phyloP scores from a whole-genome alignment of 2,329 filamentous ascomycete species.

The Aciculosporium take region DNA sequence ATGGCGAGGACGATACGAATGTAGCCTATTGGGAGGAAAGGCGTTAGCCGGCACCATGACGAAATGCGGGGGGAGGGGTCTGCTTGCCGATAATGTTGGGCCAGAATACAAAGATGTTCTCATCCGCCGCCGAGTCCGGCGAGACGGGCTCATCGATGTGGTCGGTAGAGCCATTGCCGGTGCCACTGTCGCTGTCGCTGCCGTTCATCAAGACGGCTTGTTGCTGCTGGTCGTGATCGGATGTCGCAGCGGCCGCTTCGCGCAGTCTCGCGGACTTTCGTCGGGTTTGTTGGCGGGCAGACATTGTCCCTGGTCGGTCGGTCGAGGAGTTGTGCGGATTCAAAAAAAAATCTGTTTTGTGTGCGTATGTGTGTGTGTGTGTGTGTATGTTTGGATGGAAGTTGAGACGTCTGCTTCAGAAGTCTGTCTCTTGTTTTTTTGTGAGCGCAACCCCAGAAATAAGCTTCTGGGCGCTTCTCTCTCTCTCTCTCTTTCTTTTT shows the following conservation, averaged over 20 bases:
- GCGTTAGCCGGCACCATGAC: background rate
- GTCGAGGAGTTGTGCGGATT: too few relatives aligned
- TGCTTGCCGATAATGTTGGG: slow-evolving; percentile 62
- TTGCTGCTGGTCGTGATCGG: slow-evolving; percentile 15
- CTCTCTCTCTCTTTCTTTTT: too few relatives aligned
- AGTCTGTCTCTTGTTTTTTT: too few relatives aligned
- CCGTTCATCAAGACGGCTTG: slow-evolving; percentile 25
- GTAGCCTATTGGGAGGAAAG: slow-evolving; percentile 42
- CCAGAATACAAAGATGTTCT: slow-evolving; percentile 73
- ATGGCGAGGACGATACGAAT: slow-evolving; percentile 66
- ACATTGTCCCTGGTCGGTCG: too few relatives aligned
- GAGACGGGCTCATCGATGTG: slow-evolving; percentile 18
- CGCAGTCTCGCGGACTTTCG: slow-evolving; percentile 23
- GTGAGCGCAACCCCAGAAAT: too few relatives aligned
- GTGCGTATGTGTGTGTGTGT: too few relatives aligned
- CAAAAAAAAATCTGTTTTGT: too few relatives aligned
- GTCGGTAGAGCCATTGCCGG: slow-evolving; percentile 29
- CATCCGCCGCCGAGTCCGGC: slow-evolving; percentile 28
- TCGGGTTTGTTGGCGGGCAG: slow-evolving; percentile 24
- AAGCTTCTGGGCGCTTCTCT: too few relatives aligned
- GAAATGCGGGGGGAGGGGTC: background rate
- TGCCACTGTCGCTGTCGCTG: too few relatives aligned
- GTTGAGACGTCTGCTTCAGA: too few relatives aligned
- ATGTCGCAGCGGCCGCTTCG: slow-evolving; percentile 10
- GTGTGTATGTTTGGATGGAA: too few relatives aligned